Percentiles rank a stretch among this genome's conserved stretches.
phyloP scores from a whole-genome alignment of 345 rosid genomes.

The Hibiscus syriacus region DNA sequence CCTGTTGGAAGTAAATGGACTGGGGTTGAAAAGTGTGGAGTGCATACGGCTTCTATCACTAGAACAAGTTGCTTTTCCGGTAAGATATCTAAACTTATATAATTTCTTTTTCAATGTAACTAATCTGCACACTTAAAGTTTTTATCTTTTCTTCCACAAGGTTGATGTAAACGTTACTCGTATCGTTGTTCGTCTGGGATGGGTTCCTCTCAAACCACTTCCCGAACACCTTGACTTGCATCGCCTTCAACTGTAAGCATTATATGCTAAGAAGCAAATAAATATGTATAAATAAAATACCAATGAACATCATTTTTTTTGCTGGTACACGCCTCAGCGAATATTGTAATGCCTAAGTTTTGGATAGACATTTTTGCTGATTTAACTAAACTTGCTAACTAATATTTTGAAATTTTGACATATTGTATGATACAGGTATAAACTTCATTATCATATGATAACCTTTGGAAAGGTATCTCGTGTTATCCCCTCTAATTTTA shows the following conservation, averaged over 20 bases:
- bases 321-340: slow-evolving; percentile 55
- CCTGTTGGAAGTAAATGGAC: slow-evolving; percentile 36
- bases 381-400: background rate
- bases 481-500: background rate
- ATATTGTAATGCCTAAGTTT: slow-evolving; percentile 34
- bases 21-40: slow-evolving; percentile 72
- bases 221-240: slow-evolving; percentile 51
- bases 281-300: background rate
- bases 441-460: slow-evolving; percentile 66
- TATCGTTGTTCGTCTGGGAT: slow-evolving; percentile 64
- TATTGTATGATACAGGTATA: slow-evolving; percentile 35
- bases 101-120: background rate
- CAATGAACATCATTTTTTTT: background rate
- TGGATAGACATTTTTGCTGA: background rate
- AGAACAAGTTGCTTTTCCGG: slow-evolving; percentile 55
- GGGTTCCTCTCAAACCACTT: slow-evolving; percentile 67
- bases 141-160: slow-evolving; percentile 19
- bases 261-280: background rate
- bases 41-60: slow-evolving; percentile 58
- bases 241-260: slow-evolving; percentile 41
- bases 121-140: background rate
- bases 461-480: slow-evolving; percentile 69
- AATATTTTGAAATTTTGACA: background rate
- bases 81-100: slow-evolving; percentile 14
- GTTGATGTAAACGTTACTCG: slow-evolving; percentile 74